Base-by-base conservation (phyloP, 1,139 yeast genomes). In the Kodamaea sp. region DNA sequence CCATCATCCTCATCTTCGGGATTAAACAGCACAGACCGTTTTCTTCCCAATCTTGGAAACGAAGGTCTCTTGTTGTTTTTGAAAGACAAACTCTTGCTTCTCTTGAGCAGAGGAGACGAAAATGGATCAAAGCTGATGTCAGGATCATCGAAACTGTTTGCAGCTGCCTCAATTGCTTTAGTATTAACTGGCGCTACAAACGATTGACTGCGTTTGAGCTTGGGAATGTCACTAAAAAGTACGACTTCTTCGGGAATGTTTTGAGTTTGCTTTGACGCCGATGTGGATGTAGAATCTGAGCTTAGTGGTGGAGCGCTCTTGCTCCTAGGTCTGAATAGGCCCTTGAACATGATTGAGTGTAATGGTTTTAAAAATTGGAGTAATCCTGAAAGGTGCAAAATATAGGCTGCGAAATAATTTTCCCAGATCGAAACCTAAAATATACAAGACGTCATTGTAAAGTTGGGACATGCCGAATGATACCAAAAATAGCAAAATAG, bases 51-150 rank as follows among this genome's bases (percentile, higher is more conserved):
- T 23, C 18, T 27, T 7, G 35, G 24, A 15, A 38, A 30, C 20
- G 32, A 29, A 5, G 37, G 26, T 24, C 24, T 37, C 9, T 13
- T 26, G 8, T 28, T 25, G 10, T 34, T n/a, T 7, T 22, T 28
- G 7, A 31, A 31, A 2, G 40, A 28, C 34, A 43, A 21, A 26
- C 43, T 44, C 12, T 33, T 35, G 22, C 39, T 35, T 11, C 41
- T 27, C 16, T 35, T 22, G 11, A 45, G 16, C 22, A 36, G 34
- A 7, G 41, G 32, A 4, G 43, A 29, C 4, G 41, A 33, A 25
- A 38, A 43, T 0, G 44, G 46, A 28, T 45, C 49, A 28, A 43
- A 34, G 21, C 46, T 43, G 7, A 26, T 28, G 11, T 45, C 47
- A 3, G 35, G 32, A 15, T 35, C 37, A 10, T 13, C 26, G 5